Base-by-base conservation (phyloP, 495 filamentous ascomycete genomes). In the Cenococcum geophilum region DNA sequence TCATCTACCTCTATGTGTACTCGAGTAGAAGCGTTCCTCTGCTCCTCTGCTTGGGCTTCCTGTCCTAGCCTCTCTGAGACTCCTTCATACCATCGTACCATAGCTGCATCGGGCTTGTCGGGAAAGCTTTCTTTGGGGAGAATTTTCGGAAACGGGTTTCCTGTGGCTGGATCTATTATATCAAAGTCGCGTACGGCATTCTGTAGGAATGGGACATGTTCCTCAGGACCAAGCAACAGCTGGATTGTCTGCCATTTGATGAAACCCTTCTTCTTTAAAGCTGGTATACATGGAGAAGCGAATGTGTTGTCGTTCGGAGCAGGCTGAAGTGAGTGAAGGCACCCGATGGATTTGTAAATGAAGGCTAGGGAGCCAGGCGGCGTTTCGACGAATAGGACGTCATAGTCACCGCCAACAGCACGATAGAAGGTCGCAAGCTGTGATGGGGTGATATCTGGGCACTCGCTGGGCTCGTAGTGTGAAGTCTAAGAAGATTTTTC, bases 231-330 rank as follows among this genome's bases (percentile, higher is more conserved):
- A 12, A 97, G 81, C 34, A 97, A 78, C 32, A 95, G 76, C 74
- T 97, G 91, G 16, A 98, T 91, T 1, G 89, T 88, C 78, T 97
- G 89, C 92, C 92, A 98, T 68, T 86, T 84, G 43, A 92, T 86
- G 71, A 96, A 98, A 23, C 93, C 93, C 63, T 82, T 83, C 0
- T 80, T 77, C 42, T 91, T 91, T 58, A 98, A 76, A 14, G 90
- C 88, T 10, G 93, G 93, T 40, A 96, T 79, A 1, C 81, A 83
- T 0, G 93, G 93, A 11, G 85, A 74, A 1, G 81, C 79, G 68
- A 86, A 96, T 49, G 87, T 84, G 64, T 92, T 82, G 12, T 78
- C 74, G 20, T 83, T 82, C 0, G 87, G 86, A 57, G 86, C 85
- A 9, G 75, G 75, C 59, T 77, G 75, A 14, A 77, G 54, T 25